Evolutionary conservation across 2,329 filamentous ascomycete species (phyloP).

Genomic region (Aspergillus fischeri): DNA sequence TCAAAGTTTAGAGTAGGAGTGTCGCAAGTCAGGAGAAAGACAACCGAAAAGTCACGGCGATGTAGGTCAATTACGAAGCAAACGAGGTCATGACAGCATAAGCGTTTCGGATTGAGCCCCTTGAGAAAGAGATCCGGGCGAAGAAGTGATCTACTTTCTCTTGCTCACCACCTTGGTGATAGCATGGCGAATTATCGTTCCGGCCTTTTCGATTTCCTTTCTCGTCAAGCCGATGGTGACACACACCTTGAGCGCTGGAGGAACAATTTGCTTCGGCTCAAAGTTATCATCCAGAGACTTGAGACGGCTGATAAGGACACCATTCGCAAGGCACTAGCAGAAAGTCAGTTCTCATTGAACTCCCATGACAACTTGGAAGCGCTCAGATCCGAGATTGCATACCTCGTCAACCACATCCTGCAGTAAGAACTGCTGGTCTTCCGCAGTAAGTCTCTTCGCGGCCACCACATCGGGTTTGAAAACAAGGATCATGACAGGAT

Average conservation of each 20-base stretch:
- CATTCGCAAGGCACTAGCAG: constrained; percentile 71
- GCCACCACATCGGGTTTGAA: constrained; percentile 79
- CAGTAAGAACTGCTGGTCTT: constrained; percentile 79
- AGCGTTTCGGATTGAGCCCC: constrained; percentile 16
- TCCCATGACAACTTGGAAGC: neutral
- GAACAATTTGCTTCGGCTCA: constrained; percentile 63
- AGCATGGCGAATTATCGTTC: constrained; percentile 79
- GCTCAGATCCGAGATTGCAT: constrained; percentile 29
- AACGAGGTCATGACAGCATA: constrained; percentile 19
- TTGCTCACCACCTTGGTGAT: constrained; percentile 83
- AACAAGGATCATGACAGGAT: constrained; percentile 78
- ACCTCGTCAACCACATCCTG: constrained; percentile 97
- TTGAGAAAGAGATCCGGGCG: constrained; percentile 5
- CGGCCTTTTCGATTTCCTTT: constrained; percentile 95
- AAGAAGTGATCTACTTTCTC: constrained; percentile 38
- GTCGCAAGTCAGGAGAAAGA: constrained; percentile 19
- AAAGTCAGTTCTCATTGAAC: constrained; percentile 6
- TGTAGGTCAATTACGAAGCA: constrained; percentile 11
- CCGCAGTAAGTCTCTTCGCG: constrained; percentile 61
- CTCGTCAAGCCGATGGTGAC: constrained; percentile 81
- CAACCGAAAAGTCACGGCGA: constrained; percentile 13
- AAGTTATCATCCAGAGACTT: constrained; percentile 71
- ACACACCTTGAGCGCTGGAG: constrained; percentile 85
- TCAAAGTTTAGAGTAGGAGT: neutral
- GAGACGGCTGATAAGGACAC: constrained; percentile 81